Base-by-base conservation (phyloP, 495 filamentous ascomycete species). In the Trichoderma asperelloides region DNA sequence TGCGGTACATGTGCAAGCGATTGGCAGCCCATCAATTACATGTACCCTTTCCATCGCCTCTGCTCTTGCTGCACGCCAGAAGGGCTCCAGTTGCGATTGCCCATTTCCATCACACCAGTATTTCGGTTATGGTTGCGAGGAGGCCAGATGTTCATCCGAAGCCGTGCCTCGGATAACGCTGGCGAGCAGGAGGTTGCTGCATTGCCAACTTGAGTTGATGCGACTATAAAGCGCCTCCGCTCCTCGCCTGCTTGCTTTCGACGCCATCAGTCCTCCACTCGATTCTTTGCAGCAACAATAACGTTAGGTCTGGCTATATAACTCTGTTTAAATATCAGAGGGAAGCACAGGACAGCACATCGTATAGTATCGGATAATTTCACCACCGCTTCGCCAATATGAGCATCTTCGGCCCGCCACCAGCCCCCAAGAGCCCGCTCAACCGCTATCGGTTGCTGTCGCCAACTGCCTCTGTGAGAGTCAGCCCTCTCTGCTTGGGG, bases 401-500 rank as follows among this genome's bases (percentile, higher is more conserved):
- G 66, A 69, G 64, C 18, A 66, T 45, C 69, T 76, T 41, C 41
- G 40, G n/a, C 12, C 5, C n/a, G 73, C 75, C 0, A 15, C 74
- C 79, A 33, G 66, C 76, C 18, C 78, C 82, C 25, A 81, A 82
- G 72, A 78, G 75, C 57, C 78, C 76, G 23, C 77, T 89, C 55
- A 85, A 77, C 68, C 79, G 84, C 68, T 86, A 88, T 70, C 83
- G 87, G 21, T 74, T 87, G 62, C 80, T 88, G 1, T 79, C 87
- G 5, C 87, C 87, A 23, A 80, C 77, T 7, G 87, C 87, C 5
- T 77, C 78, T 1, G 79, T 89, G 21, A 75, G 80, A 60, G 85
- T 89, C 30, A 84, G 80, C 71, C 87, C 86, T 16, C 70, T 89
- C 43, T 86, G 84, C 65, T 78, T 90, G 6, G 87, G 87, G 0